phyloP scores from a whole-genome alignment of 2,329 filamentous ascomycete genomes.

The Claviceps digitariae region DNA sequence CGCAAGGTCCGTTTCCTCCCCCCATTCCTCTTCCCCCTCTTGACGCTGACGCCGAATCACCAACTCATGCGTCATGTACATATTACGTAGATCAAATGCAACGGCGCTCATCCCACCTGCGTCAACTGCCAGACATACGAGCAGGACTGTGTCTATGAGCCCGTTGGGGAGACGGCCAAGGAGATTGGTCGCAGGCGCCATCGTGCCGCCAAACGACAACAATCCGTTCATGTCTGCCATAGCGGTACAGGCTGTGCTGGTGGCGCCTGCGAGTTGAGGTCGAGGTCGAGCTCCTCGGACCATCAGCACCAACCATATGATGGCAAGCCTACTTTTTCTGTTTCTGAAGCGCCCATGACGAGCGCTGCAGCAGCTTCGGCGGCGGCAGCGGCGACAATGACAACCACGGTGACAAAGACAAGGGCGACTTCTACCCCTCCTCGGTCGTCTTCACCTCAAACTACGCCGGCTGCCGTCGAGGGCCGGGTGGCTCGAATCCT shows the following conservation, averaged over 20 bases:
- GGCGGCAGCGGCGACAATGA: too few relatives aligned
- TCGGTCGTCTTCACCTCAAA: not conserved
- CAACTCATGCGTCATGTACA: not conserved
- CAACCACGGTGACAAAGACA: not conserved
- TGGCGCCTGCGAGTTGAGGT: not conserved
- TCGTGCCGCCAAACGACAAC: not conserved
- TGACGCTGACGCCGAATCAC: not conserved
- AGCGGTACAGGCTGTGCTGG: not conserved
- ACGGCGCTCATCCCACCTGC: constrained; percentile 29
- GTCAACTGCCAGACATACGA: constrained; percentile 32
- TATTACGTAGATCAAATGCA: constrained; percentile 28
- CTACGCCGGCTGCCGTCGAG: not conserved
- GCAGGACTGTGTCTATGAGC: constrained; percentile 28
- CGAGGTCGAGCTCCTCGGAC: not conserved
- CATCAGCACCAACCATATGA: not conserved
- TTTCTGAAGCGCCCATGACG: too few relatives aligned
- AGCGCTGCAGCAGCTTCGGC: too few relatives aligned
- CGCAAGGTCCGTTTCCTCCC: not conserved
- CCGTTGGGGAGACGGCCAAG: constrained; percentile 16
- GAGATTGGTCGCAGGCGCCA: constrained; percentile 7
- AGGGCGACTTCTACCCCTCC: not conserved
- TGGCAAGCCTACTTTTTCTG: not conserved
- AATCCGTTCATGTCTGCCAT: not conserved
- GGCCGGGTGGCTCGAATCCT: constrained; percentile 21
- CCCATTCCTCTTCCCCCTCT: not conserved